Conservation (phyloP, 805 yeast genomes). For the Vanderwaltozyma tropicalis region DNA sequence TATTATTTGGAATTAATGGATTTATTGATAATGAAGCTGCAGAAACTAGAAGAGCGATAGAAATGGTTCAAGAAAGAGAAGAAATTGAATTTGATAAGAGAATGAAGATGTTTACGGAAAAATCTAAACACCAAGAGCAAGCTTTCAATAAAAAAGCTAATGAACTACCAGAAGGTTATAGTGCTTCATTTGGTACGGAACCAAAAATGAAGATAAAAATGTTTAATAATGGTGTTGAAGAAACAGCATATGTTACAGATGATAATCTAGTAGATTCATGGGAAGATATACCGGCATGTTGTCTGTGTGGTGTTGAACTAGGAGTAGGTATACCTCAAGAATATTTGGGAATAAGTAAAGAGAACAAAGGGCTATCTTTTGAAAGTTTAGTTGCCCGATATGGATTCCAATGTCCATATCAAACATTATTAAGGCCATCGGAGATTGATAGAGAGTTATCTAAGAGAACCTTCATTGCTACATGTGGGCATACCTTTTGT, state of each 20-base stretch:
- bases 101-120: constrained; percentile 18
- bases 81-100: constrained; percentile 22
- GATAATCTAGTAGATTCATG: constrained; percentile 23
- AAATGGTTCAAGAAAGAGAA: constrained; percentile 26
- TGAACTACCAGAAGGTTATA: constrained; percentile 23
- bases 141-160: constrained; percentile 14
- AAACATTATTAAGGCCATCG: constrained; percentile 39
- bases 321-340: constrained; percentile 62
- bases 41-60: constrained; percentile 23
- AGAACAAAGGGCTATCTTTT: constrained; percentile 21
- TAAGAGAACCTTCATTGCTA: constrained; percentile 50
- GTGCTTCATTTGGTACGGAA: constrained; percentile 20
- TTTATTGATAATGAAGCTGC: constrained; percentile 6
- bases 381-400: constrained; percentile 25
- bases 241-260: constrained; percentile 15
- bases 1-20: background rate
- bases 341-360: constrained; percentile 26
- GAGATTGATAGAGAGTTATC: constrained; percentile 50
- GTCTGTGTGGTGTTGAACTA: constrained; percentile 59
- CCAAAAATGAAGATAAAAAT: constrained; percentile 14
- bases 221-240: constrained; percentile 12
- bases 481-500: constrained; percentile 80
- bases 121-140: constrained; percentile 20
- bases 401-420: constrained; percentile 56
- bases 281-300: constrained; percentile 41